Evolutionary conservation across 371 early-diverging fungal species (phyloP), one percentile per base, ranked within the genome.

Genomic region (Rhizopus delemar): DNA sequence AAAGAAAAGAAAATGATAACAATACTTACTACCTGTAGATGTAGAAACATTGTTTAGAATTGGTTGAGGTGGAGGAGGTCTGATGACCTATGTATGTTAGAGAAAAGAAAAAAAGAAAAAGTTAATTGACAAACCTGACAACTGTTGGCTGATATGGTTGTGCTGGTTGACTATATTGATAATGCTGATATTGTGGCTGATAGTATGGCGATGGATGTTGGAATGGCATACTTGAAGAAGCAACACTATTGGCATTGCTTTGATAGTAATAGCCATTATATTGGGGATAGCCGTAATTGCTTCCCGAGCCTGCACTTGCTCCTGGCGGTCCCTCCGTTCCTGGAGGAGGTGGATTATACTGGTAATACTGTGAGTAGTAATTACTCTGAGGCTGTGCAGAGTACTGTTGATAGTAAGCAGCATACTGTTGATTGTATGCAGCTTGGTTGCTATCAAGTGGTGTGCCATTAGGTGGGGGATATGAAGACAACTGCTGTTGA

Each of bases 291-390:
- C 38, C 29, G 45, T 45, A 32, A 39, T 50, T 29, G 43, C 22
- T 38, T 43, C 43, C 43, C 5, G 11, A n/a, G 1, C 13, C 13
- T 12, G 41, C 16, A 29, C 3, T 15, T 28, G 22, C 51, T 15
- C 59, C 53, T 62, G 65, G 33, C 53, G 65, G 32, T 34, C 53
- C 32, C n/a, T 63, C 60, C 31, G 54, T 50, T 12, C 68, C 68
- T 38, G 62, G 58, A 41, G 69, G 61, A 32, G 61, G 60, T 33
- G 65, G 65, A 38, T 60, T 51, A 34, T 51, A 53, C 11, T 70
- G 70, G 13, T 75, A 69, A 56, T 74, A 74, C n/a, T 63, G 59
- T 29, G 64, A 62, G 45, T 71, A 71, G 43, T 75, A 71, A 9
- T 60, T 55, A 31, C 70, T 64, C 28, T 70, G 68, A 15, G 61